Conservation (phyloP, 768 basidiomycete species). For the Russula sp. region DNA sequence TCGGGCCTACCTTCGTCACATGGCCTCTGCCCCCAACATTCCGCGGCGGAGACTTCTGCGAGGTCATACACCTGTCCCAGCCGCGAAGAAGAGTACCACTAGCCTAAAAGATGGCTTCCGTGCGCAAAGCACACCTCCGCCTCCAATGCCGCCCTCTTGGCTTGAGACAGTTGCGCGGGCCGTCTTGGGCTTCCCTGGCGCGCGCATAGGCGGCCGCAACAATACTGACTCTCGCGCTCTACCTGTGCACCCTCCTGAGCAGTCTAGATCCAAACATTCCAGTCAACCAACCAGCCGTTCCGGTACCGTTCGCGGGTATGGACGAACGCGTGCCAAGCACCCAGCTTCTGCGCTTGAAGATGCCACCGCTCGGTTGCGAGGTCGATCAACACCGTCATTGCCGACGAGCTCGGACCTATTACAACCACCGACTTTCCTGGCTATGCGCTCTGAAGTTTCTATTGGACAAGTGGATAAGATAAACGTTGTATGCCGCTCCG, state of each 20-base stretch:
- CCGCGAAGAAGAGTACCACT: conserved; percentile 24
- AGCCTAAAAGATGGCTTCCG: conserved; percentile 32
- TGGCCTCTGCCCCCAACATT: conserved; percentile 55
- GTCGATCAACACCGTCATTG: conserved; percentile 7
- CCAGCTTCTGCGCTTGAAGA: conserved; percentile 29
- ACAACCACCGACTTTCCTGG: conserved; percentile 18
- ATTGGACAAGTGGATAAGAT: conserved; percentile 43
- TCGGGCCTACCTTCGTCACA: conserved; percentile 66
- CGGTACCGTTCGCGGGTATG: conserved; percentile 24
- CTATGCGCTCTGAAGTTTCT: conserved; percentile 29
- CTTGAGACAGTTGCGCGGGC: conserved; percentile 64
- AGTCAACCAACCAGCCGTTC: conserved; percentile 15
- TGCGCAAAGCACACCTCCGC: conserved; percentile 33
- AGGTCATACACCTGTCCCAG: neutral
- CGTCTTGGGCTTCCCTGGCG: conserved; percentile 43
- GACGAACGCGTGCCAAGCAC: conserved; percentile 21
- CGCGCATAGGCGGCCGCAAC: conserved; percentile 40
- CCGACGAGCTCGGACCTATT: neutral
- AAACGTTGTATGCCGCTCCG: conserved; percentile 61
- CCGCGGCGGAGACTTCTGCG: conserved; percentile 23
- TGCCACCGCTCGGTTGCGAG: conserved; percentile 4
- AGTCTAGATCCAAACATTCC: neutral
- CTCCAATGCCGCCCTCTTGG: conserved; percentile 67
- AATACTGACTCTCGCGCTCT: neutral
- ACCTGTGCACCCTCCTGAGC: neutral